Base-by-base conservation (phyloP, 352 stramenopile genomes). In the Lagenidium giganteum region DNA sequence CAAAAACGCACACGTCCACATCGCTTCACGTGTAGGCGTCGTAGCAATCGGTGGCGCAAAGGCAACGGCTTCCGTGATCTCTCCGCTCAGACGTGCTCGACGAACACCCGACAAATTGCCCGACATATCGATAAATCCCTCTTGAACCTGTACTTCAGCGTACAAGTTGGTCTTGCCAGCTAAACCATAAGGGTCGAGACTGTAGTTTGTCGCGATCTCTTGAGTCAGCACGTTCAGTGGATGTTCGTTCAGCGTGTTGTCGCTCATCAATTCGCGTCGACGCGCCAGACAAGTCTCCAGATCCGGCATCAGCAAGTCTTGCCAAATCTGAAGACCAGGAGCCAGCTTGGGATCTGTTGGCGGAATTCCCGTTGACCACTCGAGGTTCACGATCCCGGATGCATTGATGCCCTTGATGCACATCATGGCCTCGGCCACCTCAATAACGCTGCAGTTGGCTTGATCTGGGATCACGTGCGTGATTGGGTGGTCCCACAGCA, bases 371-470 rank as follows among this genome's bases (percentile, higher is more conserved):
- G 28, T 20, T 5, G 26, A 25, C 40, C 26, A 38, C 29, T 47
- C 40, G 26, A 47, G 28, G 27, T 47, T 47, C 5, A 47, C n/a
- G 11, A 47, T 16, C 20, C 38, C 5, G 8, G 40, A 28, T 4
- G 26, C 40, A 20, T 47, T 47, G 40, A 28, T 38, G 22, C 40
- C 40, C 21, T 47, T 47, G 26, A 47, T 26, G 28, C 40, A 47
- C 4, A 47, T n/a, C 6, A 47, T 23, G 12, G 40, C 40, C 21
- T 47, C 40, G 40, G 40, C 26, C 12, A 47, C 40, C 21, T 47
- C 25, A 20, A 38, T 47, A 8, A 47, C 4, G 4, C 4, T n/a
- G 40, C 40, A 47, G 29, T 47, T 30, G 7, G 9, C 4, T 22
- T 47, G 40, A 17, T 47, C 40, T 5, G 40, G 40, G 18, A 47